Evolutionary conservation across 2,329 filamentous ascomycete species (phyloP).

Genomic region (Lachnellula suecica): DNA sequence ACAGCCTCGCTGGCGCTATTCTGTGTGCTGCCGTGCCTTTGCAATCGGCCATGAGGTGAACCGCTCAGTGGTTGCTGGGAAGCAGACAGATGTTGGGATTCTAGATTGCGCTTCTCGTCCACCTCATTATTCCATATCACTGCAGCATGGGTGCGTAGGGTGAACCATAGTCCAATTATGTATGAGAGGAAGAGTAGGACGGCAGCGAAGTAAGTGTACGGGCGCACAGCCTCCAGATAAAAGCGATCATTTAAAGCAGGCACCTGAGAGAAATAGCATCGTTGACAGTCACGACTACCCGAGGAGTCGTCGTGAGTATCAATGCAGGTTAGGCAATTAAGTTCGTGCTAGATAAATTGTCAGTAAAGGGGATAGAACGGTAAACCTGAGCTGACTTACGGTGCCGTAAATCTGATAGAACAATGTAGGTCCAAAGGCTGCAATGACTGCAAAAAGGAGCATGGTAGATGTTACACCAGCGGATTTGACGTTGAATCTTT

Average conservation of each 20-base stretch:
- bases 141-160: conserved; percentile 89
- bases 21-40: conserved; percentile 25
- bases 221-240: conserved; percentile 85
- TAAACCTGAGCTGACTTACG: conserved; percentile 42
- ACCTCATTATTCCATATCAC: conserved; percentile 92
- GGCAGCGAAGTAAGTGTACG: conserved; percentile 89
- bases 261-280: conserved; percentile 90
- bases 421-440: conserved; percentile 89
- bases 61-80: conserved; percentile 26
- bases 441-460: conserved; percentile 93
- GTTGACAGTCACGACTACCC: conserved; percentile 78
- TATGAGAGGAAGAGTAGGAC: conserved; percentile 88
- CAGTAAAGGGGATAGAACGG: conserved; percentile 29
- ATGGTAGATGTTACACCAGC: conserved; percentile 97
- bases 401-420: conserved; percentile 99
- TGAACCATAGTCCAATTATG: conserved; percentile 92
- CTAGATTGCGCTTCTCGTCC: conserved; percentile 72
- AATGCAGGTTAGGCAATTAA: conserved; percentile 74
- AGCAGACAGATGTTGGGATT: conserved; percentile 36
- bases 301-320: conserved; percentile 41
- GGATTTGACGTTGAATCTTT: conserved; percentile 95
- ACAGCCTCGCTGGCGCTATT: conserved; percentile 20
- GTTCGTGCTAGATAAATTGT: conserved; percentile 66
- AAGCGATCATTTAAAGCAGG: conserved; percentile 85
- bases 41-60: conserved; percentile 23